A percentile compares a stretch with the other conserved stretches of the same genome.
phyloP scores from a whole-genome alignment of 495 filamentous ascomycete species.

The Penicillium cinerascens region DNA sequence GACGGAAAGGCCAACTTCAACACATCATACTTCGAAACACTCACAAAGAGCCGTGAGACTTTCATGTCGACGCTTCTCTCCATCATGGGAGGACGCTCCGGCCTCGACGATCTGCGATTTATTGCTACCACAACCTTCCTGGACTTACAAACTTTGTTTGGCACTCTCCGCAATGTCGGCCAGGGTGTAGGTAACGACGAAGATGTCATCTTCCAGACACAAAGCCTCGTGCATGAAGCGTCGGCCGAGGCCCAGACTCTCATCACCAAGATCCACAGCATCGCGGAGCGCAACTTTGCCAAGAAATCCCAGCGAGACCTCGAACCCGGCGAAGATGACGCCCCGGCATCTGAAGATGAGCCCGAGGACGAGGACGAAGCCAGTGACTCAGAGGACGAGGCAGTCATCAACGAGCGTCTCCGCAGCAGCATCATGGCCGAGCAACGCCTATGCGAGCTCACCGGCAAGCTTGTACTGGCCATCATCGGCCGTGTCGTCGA shows the following conservation, averaged over 20 bases:
- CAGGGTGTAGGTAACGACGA: slow-evolving; percentile 43
- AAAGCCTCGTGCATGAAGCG: slow-evolving; percentile 63
- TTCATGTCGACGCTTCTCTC: slow-evolving; percentile 59
- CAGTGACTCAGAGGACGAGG: slow-evolving; percentile 50
- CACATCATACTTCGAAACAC: slow-evolving; percentile 45
- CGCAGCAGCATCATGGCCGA: slow-evolving; percentile 68
- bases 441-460: slow-evolving; percentile 76
- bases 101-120: slow-evolving; percentile 72
- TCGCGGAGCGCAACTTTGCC: slow-evolving; percentile 71
- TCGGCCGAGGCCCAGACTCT: slow-evolving; percentile 51
- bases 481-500: slow-evolving; percentile 73
- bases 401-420: slow-evolving; percentile 50
- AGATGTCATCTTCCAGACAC: slow-evolving; percentile 48
- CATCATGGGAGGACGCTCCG: slow-evolving; percentile 54
- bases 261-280: slow-evolving; percentile 68
- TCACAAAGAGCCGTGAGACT: slow-evolving; percentile 42
- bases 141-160: slow-evolving; percentile 77
- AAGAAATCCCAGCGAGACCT: slow-evolving; percentile 63
- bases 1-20: slow-evolving; percentile 47
- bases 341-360: slow-evolving; percentile 45
- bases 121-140: slow-evolving; percentile 70
- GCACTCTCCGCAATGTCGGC: slow-evolving; percentile 57
- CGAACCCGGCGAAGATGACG: slow-evolving; percentile 68
- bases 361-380: slow-evolving; percentile 58
- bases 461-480: slow-evolving; percentile 76